Percentiles rank a stretch among this genome's conserved stretches.
phyloP scores from a whole-genome alignment of 305 asterid genomes.

The Solanum hybrid region DNA sequence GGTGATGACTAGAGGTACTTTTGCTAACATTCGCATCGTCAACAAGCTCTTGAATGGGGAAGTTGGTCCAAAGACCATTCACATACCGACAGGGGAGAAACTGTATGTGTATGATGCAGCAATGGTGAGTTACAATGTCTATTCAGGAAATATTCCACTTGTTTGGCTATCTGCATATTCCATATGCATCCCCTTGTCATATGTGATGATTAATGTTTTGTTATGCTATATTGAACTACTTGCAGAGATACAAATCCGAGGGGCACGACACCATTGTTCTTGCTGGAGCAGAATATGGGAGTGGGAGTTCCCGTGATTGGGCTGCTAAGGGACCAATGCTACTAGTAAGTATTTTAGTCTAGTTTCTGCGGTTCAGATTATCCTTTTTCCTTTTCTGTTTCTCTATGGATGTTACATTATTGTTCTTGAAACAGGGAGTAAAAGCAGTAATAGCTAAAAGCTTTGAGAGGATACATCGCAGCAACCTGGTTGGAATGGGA shows the following conservation, averaged over 20 bases:
- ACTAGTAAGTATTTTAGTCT: conserved; percentile 36
- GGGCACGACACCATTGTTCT: conserved; percentile 69
- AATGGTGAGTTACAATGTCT: conserved; percentile 31
- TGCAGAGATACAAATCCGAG: conserved; percentile 64
- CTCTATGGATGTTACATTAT: background rate
- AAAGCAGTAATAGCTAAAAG: conserved; percentile 94
- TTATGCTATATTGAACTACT: background rate
- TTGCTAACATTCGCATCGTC: conserved; percentile 74
- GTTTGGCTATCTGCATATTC: background rate
- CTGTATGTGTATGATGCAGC: conserved; percentile 82
- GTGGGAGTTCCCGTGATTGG: conserved; percentile 98
- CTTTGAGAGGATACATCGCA: conserved; percentile 88
- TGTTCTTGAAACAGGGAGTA: conserved; percentile 50
- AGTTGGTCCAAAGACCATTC: conserved; percentile 86
- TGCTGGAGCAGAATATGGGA: conserved; percentile 94
- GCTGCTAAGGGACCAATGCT: conserved; percentile 97
- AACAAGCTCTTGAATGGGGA: conserved; percentile 77
- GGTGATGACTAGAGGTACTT: conserved; percentile 92
- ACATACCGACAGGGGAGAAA: conserved; percentile 75
- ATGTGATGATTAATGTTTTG: background rate
- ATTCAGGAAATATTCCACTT: background rate
- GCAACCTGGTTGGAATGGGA: conserved; percentile 94
- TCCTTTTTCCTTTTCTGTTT: background rate
- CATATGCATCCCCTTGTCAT: background rate
- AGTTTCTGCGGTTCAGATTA: background rate